Percentiles rank a stretch among this genome's conserved stretches.
These are phyloP conservation scores for Pugionium cornutum DNA, from an alignment of 345 rosid genomes.

Conservation along the genomic window DNA sequence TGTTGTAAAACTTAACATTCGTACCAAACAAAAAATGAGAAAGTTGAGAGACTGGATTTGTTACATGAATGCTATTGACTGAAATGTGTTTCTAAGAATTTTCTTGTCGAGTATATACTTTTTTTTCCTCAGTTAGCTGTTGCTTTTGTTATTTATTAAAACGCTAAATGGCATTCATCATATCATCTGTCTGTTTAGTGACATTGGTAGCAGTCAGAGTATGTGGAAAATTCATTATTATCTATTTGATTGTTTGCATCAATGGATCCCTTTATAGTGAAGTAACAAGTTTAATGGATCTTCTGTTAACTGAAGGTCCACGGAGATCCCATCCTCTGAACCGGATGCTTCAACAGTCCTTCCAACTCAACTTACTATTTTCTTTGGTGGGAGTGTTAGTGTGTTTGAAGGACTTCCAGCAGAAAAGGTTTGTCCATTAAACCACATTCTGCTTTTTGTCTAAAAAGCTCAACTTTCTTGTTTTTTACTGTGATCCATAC, in stretches of 20 bases:
- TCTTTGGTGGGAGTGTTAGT: slow-evolving; percentile 71
- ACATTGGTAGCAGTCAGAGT: too few relatives aligned
- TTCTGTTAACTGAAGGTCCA: slow-evolving; percentile 40
- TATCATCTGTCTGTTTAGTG: too few relatives aligned
- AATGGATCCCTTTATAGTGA: neutral
- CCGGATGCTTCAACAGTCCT: slow-evolving; percentile 32
- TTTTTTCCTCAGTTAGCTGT: too few relatives aligned
- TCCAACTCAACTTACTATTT: slow-evolving; percentile 75
- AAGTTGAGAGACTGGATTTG: neutral
- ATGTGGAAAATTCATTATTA: too few relatives aligned
- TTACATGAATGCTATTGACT: too few relatives aligned
- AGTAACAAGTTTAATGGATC: neutral
- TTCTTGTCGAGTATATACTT: too few relatives aligned
- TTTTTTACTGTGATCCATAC: slow-evolving; percentile 3
- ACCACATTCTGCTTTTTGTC: slow-evolving; percentile 6
- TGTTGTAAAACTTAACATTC: neutral
- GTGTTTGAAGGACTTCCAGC: slow-evolving; percentile 69
- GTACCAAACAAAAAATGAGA: neutral
- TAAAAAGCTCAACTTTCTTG: neutral
- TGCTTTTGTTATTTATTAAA: too few relatives aligned
- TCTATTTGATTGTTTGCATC: slow-evolving; percentile 12
- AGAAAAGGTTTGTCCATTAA: slow-evolving; percentile 57
- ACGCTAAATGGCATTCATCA: too few relatives aligned
- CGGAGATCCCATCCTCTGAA: slow-evolving; percentile 40
- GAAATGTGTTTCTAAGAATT: too few relatives aligned